Percentiles rank a stretch among this genome's conserved stretches.
These are phyloP conservation scores for Gossypium turneri DNA, from an alignment of 345 rosid genomes.

Conservation along the genomic window DNA sequence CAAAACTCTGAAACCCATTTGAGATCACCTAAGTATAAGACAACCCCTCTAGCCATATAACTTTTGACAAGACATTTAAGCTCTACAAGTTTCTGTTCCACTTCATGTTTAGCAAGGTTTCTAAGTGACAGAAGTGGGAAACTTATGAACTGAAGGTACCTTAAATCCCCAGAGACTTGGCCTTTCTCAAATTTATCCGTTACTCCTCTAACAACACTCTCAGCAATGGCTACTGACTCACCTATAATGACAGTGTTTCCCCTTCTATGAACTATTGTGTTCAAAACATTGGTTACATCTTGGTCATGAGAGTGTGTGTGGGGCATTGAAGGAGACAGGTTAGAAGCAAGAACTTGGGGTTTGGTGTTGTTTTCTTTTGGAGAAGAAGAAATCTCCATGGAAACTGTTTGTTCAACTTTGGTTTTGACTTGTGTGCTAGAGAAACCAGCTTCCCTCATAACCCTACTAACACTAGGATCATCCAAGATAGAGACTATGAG, in stretches of 20 bases:
- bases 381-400: slow-evolving; percentile 40
- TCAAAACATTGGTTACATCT: slow-evolving; percentile 40
- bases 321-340: slow-evolving; percentile 8
- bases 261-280: slow-evolving; percentile 35
- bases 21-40: slow-evolving; percentile 63
- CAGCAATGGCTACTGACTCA: slow-evolving; percentile 36
- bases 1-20: slow-evolving; percentile 54
- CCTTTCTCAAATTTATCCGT: slow-evolving; percentile 53
- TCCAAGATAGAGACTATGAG: slow-evolving; percentile 60
- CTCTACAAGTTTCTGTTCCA: slow-evolving; percentile 53
- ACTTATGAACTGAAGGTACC: slow-evolving; percentile 43
- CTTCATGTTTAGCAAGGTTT: slow-evolving; percentile 45
- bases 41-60: slow-evolving; percentile 38
- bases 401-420: slow-evolving; percentile 56
- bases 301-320: slow-evolving; percentile 22
- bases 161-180: slow-evolving; percentile 36
- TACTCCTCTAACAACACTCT: slow-evolving; percentile 45
- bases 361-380: slow-evolving; percentile 24
- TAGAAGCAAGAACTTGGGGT: slow-evolving; percentile 22
- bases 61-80: slow-evolving; percentile 47
- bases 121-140: slow-evolving; percentile 50
- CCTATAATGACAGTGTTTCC: slow-evolving; percentile 52
- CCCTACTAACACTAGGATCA: slow-evolving; percentile 77
- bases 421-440: slow-evolving; percentile 59
- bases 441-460: slow-evolving; percentile 83